Conservation (phyloP, 2,329 filamentous ascomycete species). For the Monosporascus sp. region DNA sequence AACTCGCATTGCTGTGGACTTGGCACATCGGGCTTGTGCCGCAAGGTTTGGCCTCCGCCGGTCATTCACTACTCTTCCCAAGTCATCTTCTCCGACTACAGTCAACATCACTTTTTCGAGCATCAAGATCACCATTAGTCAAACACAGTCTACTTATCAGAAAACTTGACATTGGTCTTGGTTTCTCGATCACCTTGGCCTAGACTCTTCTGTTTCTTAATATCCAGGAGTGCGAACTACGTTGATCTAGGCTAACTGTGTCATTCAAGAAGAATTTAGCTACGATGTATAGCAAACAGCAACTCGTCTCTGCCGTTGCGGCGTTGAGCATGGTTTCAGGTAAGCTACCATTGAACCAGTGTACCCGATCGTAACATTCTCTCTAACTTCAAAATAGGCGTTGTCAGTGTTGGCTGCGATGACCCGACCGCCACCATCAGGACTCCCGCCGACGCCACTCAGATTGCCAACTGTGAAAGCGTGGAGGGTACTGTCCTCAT, state of each 20-base stretch:
- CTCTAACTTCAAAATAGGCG: conserved; percentile 20
- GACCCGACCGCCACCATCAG: conserved; percentile 49
- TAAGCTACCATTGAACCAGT: conserved; percentile 21
- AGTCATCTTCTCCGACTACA: not conserved
- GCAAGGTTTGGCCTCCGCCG: not conserved
- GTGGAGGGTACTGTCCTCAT: conserved; percentile 66
- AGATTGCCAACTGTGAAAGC: conserved; percentile 59
- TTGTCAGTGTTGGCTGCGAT: conserved; percentile 25
- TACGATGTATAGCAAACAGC: conserved; percentile 44
- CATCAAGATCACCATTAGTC: not conserved
- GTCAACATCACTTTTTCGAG: conserved; percentile 14
- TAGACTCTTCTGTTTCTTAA: conserved; percentile 2
- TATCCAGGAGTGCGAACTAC: not conserved
- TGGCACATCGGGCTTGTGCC: not conserved
- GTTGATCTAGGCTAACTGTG: conserved; percentile 7
- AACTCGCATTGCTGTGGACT: not conserved
- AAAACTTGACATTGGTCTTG: not conserved
- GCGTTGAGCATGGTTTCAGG: conserved; percentile 39
- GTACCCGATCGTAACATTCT: not conserved
- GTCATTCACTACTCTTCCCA: not conserved
- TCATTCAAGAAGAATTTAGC: conserved; percentile 17
- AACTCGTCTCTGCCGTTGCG: conserved; percentile 40
- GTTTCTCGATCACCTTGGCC: not conserved
- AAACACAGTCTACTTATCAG: conserved; percentile 1
- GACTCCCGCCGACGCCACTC: conserved; percentile 56